A percentile compares a stretch with the other conserved stretches of the same genome.
Conservation (phyloP, 202 grass and related monocot genomes). For the Carex sylvatica region DNA sequence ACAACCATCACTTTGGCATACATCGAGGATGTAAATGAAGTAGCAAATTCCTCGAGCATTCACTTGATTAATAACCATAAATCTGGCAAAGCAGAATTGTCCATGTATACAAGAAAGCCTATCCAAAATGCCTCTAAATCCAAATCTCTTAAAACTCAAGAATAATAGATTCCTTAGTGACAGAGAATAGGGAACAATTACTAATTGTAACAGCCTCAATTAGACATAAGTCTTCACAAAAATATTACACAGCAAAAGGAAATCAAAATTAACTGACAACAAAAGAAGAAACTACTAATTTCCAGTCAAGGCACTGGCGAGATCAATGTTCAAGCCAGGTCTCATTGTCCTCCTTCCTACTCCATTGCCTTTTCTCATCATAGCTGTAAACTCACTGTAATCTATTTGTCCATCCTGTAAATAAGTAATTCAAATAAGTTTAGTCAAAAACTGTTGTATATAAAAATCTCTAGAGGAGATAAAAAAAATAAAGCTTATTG, state of each 20-base stretch:
- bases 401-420: slow-evolving; percentile 97
- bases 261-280: slow-evolving; percentile 32
- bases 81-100: slow-evolving; percentile 1
- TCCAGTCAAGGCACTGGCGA: slow-evolving; percentile 48
- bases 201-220: neutral
- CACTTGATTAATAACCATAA: neutral
- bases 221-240: neutral
- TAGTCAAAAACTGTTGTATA: slow-evolving; percentile 13
- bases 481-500: no score
- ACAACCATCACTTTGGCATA: neutral
- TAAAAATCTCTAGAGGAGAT: no score
- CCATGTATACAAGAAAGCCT: slow-evolving; percentile 17
- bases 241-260: slow-evolving; percentile 25
- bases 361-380: slow-evolving; percentile 90
- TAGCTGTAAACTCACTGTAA: slow-evolving; percentile 72
- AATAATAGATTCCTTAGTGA: neutral
- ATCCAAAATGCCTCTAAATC: slow-evolving; percentile 7
- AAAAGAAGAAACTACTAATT: slow-evolving; percentile 28
- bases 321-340: slow-evolving; percentile 57
- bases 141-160: neutral
- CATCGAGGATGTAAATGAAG: neutral
- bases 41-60: neutral
- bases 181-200: neutral
- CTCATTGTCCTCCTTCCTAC: slow-evolving; percentile 85
- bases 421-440: slow-evolving; percentile 23